phyloP scores from a whole-genome alignment of 1,284 basidiomycete genomes.

The Apiotrichum laibachii region DNA sequence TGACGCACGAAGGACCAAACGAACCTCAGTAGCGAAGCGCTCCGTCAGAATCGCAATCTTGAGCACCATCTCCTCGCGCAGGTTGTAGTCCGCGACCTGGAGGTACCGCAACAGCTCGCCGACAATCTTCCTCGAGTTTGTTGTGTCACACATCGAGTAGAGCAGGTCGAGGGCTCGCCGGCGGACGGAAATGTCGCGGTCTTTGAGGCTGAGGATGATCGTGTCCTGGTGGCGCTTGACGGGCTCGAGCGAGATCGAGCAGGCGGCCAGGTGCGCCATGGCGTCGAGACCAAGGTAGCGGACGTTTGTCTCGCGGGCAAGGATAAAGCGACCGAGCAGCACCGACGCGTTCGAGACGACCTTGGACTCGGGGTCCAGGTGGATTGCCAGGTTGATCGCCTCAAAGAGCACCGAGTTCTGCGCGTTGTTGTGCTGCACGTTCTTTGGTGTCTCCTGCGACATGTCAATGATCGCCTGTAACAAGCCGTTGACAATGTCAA shows the following conservation, averaged over 20 bases:
- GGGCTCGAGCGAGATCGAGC: slow-evolving; percentile 81
- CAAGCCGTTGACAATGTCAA: slow-evolving; percentile 74
- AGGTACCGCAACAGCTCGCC: slow-evolving; percentile 91
- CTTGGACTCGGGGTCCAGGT: slow-evolving; percentile 86
- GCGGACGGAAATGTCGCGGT: slow-evolving; percentile 96
- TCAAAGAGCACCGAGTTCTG: slow-evolving; percentile 98
- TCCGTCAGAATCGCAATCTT: slow-evolving; percentile 98
- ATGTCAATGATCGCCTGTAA: slow-evolving; percentile 89
- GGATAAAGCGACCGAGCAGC: slow-evolving; percentile 90
- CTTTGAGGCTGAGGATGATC: slow-evolving; percentile 88
- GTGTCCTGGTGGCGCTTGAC: slow-evolving; percentile 95
- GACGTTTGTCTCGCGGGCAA: slow-evolving; percentile 97
- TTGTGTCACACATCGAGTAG: slow-evolving; percentile 97
- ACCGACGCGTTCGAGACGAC: slow-evolving; percentile 87
- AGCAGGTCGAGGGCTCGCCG: slow-evolving; percentile 89
- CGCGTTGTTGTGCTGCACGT: slow-evolving; percentile 98
- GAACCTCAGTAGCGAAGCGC: slow-evolving; percentile 78
- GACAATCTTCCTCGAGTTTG: slow-evolving; percentile 92
- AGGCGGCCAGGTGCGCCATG: slow-evolving; percentile 95
- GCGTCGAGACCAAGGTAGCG: slow-evolving; percentile 96
- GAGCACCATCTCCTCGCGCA: slow-evolving; percentile 96
- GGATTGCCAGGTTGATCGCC: slow-evolving; percentile 94
- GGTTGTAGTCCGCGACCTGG: slow-evolving; percentile 88
- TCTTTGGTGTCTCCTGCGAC: slow-evolving; percentile 87
- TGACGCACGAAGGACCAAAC: slow-evolving; percentile 40